These are phyloP conservation scores for Magnolia changhungtana DNA, from an alignment of 164 flowering plant genomes.

Conservation along the genomic window DNA sequence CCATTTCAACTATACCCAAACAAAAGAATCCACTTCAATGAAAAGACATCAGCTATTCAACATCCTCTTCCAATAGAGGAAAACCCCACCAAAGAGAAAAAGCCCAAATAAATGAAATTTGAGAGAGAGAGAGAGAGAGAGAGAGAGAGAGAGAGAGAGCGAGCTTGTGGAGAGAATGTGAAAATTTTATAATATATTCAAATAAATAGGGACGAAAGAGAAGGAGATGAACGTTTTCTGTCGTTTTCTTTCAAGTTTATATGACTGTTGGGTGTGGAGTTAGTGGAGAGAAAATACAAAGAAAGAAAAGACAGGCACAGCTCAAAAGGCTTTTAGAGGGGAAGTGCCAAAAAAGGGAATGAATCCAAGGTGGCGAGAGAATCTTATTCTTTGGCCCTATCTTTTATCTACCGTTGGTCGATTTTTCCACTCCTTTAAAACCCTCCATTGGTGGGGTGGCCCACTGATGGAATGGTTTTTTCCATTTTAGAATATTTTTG, in stretches of 20 bases:
- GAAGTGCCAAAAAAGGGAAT: background rate
- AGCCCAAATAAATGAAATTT: background rate
- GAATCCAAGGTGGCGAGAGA: background rate
- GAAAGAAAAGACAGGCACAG: background rate
- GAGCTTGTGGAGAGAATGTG: slow-evolving; percentile 3
- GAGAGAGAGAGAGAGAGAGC: background rate
- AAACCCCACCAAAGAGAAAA: background rate
- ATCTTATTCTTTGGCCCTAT: background rate
- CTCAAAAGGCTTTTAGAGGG: background rate
- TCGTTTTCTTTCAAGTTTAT: background rate
- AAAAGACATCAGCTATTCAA: background rate
- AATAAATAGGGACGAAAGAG: no score
- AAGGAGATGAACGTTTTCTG: slow-evolving; percentile 2
- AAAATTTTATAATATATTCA: background rate
- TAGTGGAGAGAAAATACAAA: background rate
- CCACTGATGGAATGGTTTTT: no score
- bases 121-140: background rate
- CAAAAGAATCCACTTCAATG: background rate
- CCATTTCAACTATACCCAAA: slow-evolving; percentile 25
- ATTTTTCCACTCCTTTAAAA: no score
- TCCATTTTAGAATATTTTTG: no score
- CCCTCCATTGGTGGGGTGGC: background rate
- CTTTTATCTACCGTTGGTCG: background rate
- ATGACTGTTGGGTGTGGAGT: slow-evolving; percentile 1
- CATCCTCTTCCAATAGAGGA: background rate